These are phyloP conservation scores for Neonectria magnoliae DNA, from an alignment of 2,329 filamentous ascomycete species.

Conservation along the genomic window DNA sequence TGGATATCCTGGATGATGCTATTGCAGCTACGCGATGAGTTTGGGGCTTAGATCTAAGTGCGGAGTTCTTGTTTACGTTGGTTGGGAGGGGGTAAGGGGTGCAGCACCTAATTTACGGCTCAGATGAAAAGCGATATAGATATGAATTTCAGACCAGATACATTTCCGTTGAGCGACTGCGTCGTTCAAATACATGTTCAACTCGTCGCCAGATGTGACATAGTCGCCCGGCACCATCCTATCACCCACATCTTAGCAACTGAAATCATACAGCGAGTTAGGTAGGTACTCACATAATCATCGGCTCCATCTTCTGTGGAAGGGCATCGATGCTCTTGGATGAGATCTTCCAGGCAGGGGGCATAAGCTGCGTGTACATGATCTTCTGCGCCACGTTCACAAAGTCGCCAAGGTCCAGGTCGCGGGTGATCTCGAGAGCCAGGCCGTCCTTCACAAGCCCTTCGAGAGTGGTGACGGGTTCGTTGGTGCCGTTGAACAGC, in stretches of 20 bases:
- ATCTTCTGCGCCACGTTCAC: neutral
- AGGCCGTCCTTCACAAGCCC: neutral
- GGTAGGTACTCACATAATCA: constrained; percentile 8
- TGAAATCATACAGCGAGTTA: neutral
- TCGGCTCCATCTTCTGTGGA: neutral
- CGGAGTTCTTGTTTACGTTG: constrained; percentile 8
- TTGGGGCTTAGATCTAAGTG: neutral
- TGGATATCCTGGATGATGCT: constrained; percentile 78
- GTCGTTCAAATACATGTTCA: too few species aligned
- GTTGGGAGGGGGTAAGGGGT: neutral
- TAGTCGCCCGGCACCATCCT: constrained; percentile 3
- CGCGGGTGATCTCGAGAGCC: neutral
- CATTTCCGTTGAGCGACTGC: neutral
- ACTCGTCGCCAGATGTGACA: neutral
- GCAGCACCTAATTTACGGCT: constrained; percentile 1
- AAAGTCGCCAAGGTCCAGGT: neutral
- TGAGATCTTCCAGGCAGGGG: neutral
- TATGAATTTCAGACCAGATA: constrained; percentile 18
- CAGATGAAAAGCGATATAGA: constrained; percentile 22
- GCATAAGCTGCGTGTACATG: constrained; percentile 3
- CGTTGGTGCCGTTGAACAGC: neutral
- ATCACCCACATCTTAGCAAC: neutral
- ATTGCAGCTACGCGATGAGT: constrained; percentile 57
- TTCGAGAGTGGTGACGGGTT: neutral
- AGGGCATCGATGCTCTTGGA: neutral